Evolutionary conservation across 2,329 filamentous ascomycete species (phyloP).

Genomic region (Colletotrichum eremochloae): DNA sequence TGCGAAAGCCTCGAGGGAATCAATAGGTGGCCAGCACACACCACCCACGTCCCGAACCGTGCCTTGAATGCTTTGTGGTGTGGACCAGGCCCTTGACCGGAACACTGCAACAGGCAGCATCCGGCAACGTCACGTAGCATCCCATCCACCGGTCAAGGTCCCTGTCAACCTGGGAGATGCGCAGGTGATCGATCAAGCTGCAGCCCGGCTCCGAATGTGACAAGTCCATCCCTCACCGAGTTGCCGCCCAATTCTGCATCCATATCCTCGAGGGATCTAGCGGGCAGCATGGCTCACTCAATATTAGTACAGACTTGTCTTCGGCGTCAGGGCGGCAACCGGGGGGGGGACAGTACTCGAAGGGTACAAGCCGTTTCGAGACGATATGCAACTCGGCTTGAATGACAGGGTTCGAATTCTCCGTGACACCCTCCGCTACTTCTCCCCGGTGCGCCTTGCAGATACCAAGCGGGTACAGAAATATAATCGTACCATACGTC

Average conservation of each 20-base stretch:
- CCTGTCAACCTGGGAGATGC: constrained; percentile 31
- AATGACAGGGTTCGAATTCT: constrained; percentile 36
- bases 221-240: constrained; percentile 30
- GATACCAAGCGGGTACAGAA: not conserved
- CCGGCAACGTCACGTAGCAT: constrained; percentile 27
- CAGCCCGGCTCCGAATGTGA: constrained; percentile 33
- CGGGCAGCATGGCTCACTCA: not conserved
- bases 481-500: constrained; percentile 36
- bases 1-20: not conserved
- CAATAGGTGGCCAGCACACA: not conserved
- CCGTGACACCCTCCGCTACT: constrained; percentile 29
- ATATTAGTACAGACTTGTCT: not conserved
- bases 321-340: not conserved
- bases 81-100: constrained; percentile 36
- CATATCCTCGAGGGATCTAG: not conserved
- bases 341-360: not conserved
- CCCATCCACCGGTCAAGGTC: constrained; percentile 36
- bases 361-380: not conserved
- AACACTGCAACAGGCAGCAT: constrained; percentile 28
- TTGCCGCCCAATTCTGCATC: constrained; percentile 15
- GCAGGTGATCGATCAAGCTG: constrained; percentile 39
- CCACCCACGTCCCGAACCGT: constrained; percentile 7
- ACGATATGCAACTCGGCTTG: not conserved
- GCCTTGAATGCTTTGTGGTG: constrained; percentile 5
- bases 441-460: not conserved